Conservation (phyloP, 139 green algal genomes). For the Chlamydomonas asymmetrica region DNA sequence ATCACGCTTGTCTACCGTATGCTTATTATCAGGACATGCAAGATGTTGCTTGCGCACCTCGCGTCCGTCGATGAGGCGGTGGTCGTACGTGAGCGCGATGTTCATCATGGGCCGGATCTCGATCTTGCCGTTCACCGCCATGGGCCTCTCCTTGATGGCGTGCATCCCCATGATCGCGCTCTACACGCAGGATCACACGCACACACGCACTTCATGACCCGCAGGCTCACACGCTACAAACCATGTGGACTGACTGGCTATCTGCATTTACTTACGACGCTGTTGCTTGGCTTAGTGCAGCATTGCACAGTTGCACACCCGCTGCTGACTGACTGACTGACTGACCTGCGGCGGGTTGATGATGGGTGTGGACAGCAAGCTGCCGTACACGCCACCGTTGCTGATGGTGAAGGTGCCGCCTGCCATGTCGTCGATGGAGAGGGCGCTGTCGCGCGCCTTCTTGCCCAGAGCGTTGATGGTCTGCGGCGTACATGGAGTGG, state of each 20-base stretch:
- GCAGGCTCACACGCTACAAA: too few species aligned
- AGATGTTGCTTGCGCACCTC: too few species aligned
- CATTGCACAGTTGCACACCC: too few species aligned
- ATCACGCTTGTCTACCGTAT: too few species aligned
- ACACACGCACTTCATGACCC: too few species aligned
- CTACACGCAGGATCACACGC: too few species aligned
- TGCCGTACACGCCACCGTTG: slow-evolving; percentile 98
- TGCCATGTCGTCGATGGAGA: slow-evolving; percentile 98
- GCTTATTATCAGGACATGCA: too few species aligned
- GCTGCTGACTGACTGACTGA: too few species aligned
- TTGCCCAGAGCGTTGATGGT: slow-evolving; percentile 82
- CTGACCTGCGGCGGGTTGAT: slow-evolving; percentile 97
- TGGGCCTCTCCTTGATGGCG: slow-evolving; percentile 80
- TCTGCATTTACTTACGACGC: too few species aligned
- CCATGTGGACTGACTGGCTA: too few species aligned
- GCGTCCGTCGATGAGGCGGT: slow-evolving; percentile 95
- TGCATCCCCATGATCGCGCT: slow-evolving; percentile 93
- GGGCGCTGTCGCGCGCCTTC: slow-evolving; percentile 93
- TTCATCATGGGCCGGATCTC: slow-evolving; percentile 97
- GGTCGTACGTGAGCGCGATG: slow-evolving; percentile 98
- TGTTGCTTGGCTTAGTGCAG: too few species aligned
- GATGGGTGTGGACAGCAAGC: slow-evolving; percentile 95
- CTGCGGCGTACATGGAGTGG: too few species aligned
- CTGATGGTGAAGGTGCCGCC: slow-evolving; percentile 99
- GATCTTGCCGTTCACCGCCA: slow-evolving; percentile 82